Evolutionary conservation across 148 eudicot species (phyloP), one percentile per base, ranked within the genome.

Genomic region (Cornus florida): DNA sequence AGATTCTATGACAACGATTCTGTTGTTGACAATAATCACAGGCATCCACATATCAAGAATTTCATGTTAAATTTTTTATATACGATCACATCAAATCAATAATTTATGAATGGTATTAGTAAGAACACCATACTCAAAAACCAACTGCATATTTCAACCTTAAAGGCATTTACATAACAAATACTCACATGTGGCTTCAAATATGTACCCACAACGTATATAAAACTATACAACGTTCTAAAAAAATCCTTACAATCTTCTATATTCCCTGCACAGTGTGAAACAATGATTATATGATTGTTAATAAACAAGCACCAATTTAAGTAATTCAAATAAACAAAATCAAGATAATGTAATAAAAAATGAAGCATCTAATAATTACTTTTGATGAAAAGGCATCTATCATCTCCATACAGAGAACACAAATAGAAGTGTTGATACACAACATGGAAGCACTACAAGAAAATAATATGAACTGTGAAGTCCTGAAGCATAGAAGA

Each of bases 161-260:
- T 28, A 10, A 32, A 62, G 20, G 48, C 22, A 20, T 32, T 35
- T n/a, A 41, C 77, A 76, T 7, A 69, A 78, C 20, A 70, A 72
- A 69, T 68, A 89, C 98, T 95, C 81, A 95, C 98, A 78, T 95
- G 88, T 79, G 98, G 98, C 91, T 95, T 95, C 90, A 91, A 77
- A 83, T 89, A 93, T 78, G 97, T 93, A 68, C 97, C 94, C 78
- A 93, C 81, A 50, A 84, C 69, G 88, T 95, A 95, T 38, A 93
- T 87, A 81, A 88, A 92, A 71, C 88, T 87, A 85, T 93, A 95
- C 31, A 89, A 23, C 16, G 82, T 86, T 85, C 90, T 73, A 82
- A 87, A 90, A 79, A 95, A 90, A 24, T 93, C 90, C 84, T 93
- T 95, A 73, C 87, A 81, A 22, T 82, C 93, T 73, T 93, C 93